Percentiles rank a stretch among this genome's conserved stretches.
These are phyloP conservation scores for Solanum virginianum DNA, from an alignment of 257 asterid genomes.

Conservation along the genomic window DNA sequence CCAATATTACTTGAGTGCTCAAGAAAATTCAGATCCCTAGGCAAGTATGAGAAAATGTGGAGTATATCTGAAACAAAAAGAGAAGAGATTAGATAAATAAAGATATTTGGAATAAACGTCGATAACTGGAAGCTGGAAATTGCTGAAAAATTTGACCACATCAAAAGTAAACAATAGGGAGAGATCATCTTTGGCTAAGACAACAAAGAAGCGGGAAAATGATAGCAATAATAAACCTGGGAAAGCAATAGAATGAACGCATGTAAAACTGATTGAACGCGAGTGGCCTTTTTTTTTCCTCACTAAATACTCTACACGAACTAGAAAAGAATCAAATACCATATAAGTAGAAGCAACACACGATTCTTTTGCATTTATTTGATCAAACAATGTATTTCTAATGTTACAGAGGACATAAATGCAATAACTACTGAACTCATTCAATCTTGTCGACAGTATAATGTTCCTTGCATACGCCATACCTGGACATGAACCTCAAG, in stretches of 20 bases:
- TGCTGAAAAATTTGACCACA: not conserved
- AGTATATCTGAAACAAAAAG: constrained; percentile 55
- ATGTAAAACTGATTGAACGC: not conserved
- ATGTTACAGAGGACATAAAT: not conserved
- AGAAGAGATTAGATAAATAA: not conserved
- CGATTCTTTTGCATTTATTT: not conserved
- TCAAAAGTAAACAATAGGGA: not conserved
- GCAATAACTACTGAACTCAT: not conserved
- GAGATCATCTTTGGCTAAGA: not conserved
- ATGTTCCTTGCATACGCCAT: not conserved
- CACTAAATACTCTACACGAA: not conserved
- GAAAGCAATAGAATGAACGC: not conserved
- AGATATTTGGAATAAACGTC: not conserved
- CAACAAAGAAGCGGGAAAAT: not conserved
- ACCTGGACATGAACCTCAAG: not conserved
- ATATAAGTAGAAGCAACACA: not conserved
- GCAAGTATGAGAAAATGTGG: constrained; percentile 94
- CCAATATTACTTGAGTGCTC: constrained; percentile 94
- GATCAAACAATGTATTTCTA: not conserved
- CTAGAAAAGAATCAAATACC: not conserved
- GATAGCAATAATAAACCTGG: not conserved
- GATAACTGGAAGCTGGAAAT: not conserved
- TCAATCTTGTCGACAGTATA: not conserved
- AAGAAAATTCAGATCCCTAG: constrained; percentile 88
- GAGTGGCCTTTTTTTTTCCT: not conserved